Evolutionary conservation across 306 rosid species (phyloP), one percentile per base, ranked within the genome.

Genomic region (Quercus parvula): DNA sequence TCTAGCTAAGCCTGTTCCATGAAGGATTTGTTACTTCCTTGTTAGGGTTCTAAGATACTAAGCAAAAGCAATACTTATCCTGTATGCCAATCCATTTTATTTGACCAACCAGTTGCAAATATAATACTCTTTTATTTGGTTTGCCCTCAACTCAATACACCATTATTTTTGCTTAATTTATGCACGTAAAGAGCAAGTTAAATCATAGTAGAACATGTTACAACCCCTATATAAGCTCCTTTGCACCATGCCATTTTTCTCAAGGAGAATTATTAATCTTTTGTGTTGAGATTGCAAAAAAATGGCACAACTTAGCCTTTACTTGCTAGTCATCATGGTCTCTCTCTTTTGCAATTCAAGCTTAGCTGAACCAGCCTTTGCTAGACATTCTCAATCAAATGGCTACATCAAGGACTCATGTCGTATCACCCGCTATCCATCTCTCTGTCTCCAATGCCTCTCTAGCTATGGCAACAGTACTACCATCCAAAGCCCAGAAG

Each of bases 321-420:
- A 76, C 58, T 51, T 64, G 7, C 77, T 83, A 6, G 28, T 73
- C 24, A 77, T 81, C 71, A 51, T 84, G 58, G 56, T 81, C 24
- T 33, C 44, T 24, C 63, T 83, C 80, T 38, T 77, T 15, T 58
- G 38, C 56, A 68, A 22, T 76, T 28, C 79, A 4, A 75, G 76
- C 35, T 35, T 9, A 3, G 71, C 58, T 2, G 84, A 81, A 19
- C 66, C 89, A 10, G 18, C 88, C 3, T 18, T 77, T 27, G 41
- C 74, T 1, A 33, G 56, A 28, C 83, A 75, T 5, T 25, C 91
- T 4, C 49, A 68, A 63, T 41, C 84, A 25, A 70, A 52, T 33
- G 71, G 81, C 35, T 85, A 77, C 73, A 81, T 92, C n/a, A 59
- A 85, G 25, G 63, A 88, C 1, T 80, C 94, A n/a, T 92, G 97